Evolutionary conservation across 2,329 filamentous ascomycete genomes (phyloP), one percentile per base, ranked within the genome.

Genomic region (Exophiala sp.): DNA sequence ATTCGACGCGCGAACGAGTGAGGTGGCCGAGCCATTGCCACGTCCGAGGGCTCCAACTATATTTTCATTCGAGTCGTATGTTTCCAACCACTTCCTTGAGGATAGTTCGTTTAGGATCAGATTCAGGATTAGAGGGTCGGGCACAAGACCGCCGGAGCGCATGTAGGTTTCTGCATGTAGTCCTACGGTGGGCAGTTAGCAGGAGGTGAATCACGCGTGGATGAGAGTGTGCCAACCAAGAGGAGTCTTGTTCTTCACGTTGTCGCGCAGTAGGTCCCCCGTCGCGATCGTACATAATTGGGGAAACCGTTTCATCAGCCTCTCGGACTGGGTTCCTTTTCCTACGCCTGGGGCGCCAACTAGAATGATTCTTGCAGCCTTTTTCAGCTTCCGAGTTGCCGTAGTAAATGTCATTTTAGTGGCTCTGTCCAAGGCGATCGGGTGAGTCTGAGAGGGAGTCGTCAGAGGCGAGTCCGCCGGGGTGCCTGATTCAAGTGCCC

Each of bases 271-370:
- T 13, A 98, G 74, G 68, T 98, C 91, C 54, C 93, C 93, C 2
- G 93, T 95, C 70, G 88, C 95, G 68, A 98, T 91, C 14, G 89
- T 84, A 46, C 88, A 85, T 40, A 98, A 76, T 64, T 96, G 86
- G 2, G 90, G 88, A 65, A 93, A 98, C 59, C 86, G 82, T 60
- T 83, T 75, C 60, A 97, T 82, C 56, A 98, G 76, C 55, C 93
- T 82, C 68, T 95, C 87, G 44, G 88, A 88, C 73, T 98, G 93
- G 2, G 93, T 98, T 56, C 91, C 93, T 70, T 98, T 98, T 56
- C 93, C 93, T 50, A 95, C 93, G 51, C 90, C 90, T n/a, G 93
- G 93, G 45, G 91, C 90, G 62, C 93, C 93, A 62, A 98, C 81
- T 60, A 98, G 81, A 65, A 98, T 97, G 57, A 97, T 84, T 56